Conservation (phyloP, 2,329 filamentous ascomycete genomes). For the Dactylellina sp. region DNA sequence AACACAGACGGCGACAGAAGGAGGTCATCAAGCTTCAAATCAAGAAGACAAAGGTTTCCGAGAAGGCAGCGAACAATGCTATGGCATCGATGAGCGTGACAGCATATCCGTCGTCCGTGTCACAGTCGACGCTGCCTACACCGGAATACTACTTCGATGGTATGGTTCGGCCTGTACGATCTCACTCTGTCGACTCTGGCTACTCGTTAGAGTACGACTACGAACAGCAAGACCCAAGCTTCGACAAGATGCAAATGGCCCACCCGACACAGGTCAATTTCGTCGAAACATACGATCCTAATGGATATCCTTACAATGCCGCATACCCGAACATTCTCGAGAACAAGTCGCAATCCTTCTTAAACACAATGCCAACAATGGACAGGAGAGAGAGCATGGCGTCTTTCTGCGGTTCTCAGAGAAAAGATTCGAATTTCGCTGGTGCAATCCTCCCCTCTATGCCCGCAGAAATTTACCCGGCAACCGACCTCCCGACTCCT, state of each 20-base stretch:
- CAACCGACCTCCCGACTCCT: slow-evolving; percentile 52
- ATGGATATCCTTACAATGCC: slow-evolving; percentile 50
- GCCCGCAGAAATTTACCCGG: slow-evolving; percentile 52
- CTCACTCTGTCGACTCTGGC: slow-evolving; percentile 64
- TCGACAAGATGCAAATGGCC: slow-evolving; percentile 56
- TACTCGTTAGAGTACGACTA: slow-evolving; percentile 61
- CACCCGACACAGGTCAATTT: slow-evolving; percentile 56
- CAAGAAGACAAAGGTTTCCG: slow-evolving; percentile 93
- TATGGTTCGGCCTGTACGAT: slow-evolving; percentile 64
- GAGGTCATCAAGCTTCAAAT: slow-evolving; percentile 97
- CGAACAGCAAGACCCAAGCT: slow-evolving; percentile 52
- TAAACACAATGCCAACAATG: slow-evolving; percentile 53
- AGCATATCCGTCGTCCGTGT: slow-evolving; percentile 57
- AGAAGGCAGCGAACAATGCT: slow-evolving; percentile 71
- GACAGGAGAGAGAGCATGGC: slow-evolving; percentile 54
- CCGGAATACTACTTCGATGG: slow-evolving; percentile 81
- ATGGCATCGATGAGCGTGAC: slow-evolving; percentile 58
- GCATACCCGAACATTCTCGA: slow-evolving; percentile 61
- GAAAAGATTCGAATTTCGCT: slow-evolving; percentile 42
- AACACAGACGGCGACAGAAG: slow-evolving; percentile 85
- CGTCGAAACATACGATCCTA: slow-evolving; percentile 54
- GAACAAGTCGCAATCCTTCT: slow-evolving; percentile 54
- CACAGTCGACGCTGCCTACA: slow-evolving; percentile 71
- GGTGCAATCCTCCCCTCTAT: slow-evolving; percentile 53
- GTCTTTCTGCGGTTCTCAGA: slow-evolving; percentile 41